A percentile compares a stretch with the other conserved stretches of the same genome.
Conservation (phyloP, 306 rosid genomes). For the Ormosia emarginata region DNA sequence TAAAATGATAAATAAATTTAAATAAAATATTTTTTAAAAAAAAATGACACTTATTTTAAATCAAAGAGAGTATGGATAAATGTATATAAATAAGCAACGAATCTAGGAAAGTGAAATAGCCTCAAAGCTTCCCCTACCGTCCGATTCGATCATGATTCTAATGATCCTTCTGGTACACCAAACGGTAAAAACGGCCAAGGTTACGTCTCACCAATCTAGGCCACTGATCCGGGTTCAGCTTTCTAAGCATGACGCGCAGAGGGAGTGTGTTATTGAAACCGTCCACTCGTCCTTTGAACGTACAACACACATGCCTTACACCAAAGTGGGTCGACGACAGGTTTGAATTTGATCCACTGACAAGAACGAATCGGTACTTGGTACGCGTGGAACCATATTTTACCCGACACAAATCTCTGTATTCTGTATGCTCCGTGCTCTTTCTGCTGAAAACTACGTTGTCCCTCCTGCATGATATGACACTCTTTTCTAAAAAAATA, state of each 20-base stretch:
- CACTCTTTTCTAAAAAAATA: not conserved
- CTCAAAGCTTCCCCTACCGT: not conserved
- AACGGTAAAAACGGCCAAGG: constrained; percentile 31
- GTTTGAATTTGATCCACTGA: not conserved
- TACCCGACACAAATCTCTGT: constrained; percentile 20
- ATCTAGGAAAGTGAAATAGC: not conserved
- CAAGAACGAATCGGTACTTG: constrained; percentile 22
- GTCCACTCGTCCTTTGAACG: not conserved
- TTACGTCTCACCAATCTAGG: constrained; percentile 17
- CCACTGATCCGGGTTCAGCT: not conserved
- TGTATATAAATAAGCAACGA: not conserved
- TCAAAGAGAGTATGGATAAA: too few species aligned
- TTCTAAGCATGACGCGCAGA: not conserved
- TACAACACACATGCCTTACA: not conserved
- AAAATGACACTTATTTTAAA: too few species aligned
- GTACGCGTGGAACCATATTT: constrained; percentile 9
- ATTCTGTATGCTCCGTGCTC: not conserved
- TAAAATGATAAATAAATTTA: too few species aligned
- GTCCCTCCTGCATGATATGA: not conserved
- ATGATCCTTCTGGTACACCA: not conserved
- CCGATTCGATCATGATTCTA: not conserved
- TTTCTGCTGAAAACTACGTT: not conserved
- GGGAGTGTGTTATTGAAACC: not conserved
- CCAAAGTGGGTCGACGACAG: not conserved
- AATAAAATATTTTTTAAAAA: too few species aligned